phyloP scores from a whole-genome alignment of 352 stramenopile genomes.

The Paralagenidium karlingii region DNA sequence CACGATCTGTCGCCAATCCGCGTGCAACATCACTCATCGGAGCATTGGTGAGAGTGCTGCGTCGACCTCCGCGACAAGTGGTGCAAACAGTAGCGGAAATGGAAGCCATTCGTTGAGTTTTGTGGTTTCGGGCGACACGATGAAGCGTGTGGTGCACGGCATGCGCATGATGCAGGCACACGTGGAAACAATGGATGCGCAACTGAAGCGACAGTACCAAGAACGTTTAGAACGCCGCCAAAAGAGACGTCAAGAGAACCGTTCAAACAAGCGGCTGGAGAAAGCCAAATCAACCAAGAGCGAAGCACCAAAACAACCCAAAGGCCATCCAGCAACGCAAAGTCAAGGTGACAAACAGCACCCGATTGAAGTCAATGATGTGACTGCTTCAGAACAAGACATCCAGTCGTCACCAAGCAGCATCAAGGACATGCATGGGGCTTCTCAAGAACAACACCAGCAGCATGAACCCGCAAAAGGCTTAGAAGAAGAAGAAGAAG shows the following conservation, averaged over 20 bases:
- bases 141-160: constrained; percentile 26
- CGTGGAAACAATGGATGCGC: constrained; percentile 19
- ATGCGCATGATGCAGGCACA: constrained; percentile 15
- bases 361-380: constrained; percentile 12
- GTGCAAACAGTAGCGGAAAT: background rate
- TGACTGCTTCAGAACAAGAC: constrained; percentile 24
- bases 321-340: constrained; percentile 15
- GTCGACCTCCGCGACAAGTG: background rate
- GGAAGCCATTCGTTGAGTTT: background rate
- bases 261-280: too few relatives aligned
- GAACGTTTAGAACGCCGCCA: constrained; percentile 2
- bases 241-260: constrained; percentile 11
- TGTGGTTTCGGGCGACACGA: constrained; percentile 14
- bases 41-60: constrained; percentile 4
- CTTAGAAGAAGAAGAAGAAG: constrained; percentile 17
- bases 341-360: constrained; percentile 13
- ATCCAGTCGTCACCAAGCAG: constrained; percentile 21
- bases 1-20: constrained; percentile 37
- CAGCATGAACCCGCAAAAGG: constrained; percentile 55
- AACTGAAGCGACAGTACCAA: constrained; percentile 9
- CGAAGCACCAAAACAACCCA: too few relatives aligned
- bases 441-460: too few relatives aligned
- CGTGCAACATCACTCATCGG: constrained; percentile 36
- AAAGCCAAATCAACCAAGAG: too few relatives aligned
- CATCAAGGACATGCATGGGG: constrained; percentile 22